Percentiles rank a stretch among this genome's conserved stretches.
These are phyloP conservation scores for Phytopythium helicoides DNA, from an alignment of 352 stramenopile genomes.

Conservation along the genomic window DNA sequence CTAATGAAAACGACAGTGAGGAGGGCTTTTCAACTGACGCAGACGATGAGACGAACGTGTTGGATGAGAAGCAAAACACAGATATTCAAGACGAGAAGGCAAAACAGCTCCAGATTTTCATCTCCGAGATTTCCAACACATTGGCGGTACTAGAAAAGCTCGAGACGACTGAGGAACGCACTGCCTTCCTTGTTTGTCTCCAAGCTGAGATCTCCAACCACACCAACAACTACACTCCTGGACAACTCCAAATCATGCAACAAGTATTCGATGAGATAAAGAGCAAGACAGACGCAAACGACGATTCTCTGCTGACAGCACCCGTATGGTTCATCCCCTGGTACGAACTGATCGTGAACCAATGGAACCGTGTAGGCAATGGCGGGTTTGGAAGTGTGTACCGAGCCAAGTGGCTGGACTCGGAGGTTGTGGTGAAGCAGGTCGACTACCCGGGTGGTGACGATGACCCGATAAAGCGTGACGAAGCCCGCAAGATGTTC, in stretches of 20 bases:
- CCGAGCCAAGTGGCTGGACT: constrained; percentile 4
- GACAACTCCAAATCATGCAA: background rate
- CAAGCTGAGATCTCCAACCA: background rate
- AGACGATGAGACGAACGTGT: too few relatives aligned
- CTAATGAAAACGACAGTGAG: too few relatives aligned
- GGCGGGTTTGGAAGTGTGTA: constrained; percentile 3
- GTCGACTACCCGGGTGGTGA: too few relatives aligned
- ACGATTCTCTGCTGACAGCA: background rate
- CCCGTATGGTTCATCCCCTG: constrained; percentile 2
- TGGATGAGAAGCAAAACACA: background rate
- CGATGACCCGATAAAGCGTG: too few relatives aligned
- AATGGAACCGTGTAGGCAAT: background rate
- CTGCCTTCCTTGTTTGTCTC: background rate
- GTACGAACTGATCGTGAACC: too few relatives aligned
- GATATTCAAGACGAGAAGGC: background rate
- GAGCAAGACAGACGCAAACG: background rate
- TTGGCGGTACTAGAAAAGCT: background rate
- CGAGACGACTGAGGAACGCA: background rate
- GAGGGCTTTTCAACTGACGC: too few relatives aligned
- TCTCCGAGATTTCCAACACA: background rate
- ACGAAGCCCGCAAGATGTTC: too few relatives aligned
- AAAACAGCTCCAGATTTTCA: background rate
- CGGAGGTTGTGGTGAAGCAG: constrained; percentile 21
- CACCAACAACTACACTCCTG: background rate
- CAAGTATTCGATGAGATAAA: background rate